Base-by-base conservation (phyloP, 345 rosid genomes). In the Capsella bursapastoris region DNA sequence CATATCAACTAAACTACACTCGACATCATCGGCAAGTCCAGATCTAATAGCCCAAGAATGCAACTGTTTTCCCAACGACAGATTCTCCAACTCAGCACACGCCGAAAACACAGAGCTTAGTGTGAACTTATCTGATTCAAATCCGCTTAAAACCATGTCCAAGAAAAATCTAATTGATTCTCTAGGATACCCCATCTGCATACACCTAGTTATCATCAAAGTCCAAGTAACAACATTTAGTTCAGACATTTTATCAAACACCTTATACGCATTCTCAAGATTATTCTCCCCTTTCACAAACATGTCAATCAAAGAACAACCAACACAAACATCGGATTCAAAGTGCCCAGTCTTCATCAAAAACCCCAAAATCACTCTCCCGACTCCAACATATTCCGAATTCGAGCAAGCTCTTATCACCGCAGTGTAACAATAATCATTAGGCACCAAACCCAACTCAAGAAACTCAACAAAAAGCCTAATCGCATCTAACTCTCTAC, bases 1-100 rank as follows among this genome's bases (percentile, higher is more conserved):
- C 97, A 89, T 87, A 66, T 89, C 90, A 55, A 85, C 88, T 78
- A 84, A 84, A 83, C 87, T 85, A 81, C 90, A 89, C 18, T 89
- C 88, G 56, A 88, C 83, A 79, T 88, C 96, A 14, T 13, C 74
- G n/a, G 44, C 67, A 15, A 86, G 43, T 6, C 92, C 89, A 0
- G 82, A 70, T 77, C 87, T 71, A 43, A 87, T 70, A 31, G 76
- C 79, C 86, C 84, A 78, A 57, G 89, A 84, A 82, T 87, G 96
- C 79, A 90, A 79, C 53, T 92, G 92, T 70, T 78, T 57, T 14
- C 91, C 94, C 8, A 82, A 44, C 0, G 70, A 76, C 4, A 82
- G 27, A 4, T 10, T 61, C 57, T 82, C 86, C 59, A 86, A 34
- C 75, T 83, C 92, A 2, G 86, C 72, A 76, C 86, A 86, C 11